Evolutionary conservation across 2,329 filamentous ascomycete genomes (phyloP).

Genomic region (Fusarium neocosmosporiellum): DNA sequence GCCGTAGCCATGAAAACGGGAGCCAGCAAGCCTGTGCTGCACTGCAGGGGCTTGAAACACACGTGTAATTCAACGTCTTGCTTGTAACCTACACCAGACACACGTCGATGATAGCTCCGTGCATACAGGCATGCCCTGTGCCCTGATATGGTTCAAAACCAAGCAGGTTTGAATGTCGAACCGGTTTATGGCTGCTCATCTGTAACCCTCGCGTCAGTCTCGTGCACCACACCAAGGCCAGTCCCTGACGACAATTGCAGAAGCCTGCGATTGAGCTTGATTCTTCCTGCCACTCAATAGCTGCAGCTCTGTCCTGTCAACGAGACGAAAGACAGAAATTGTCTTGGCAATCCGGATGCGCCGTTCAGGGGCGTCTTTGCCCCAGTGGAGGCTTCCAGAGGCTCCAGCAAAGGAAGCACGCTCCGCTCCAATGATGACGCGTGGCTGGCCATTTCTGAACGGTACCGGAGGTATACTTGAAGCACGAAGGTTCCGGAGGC

Average conservation of each 20-base stretch:
- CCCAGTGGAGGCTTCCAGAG: constrained; percentile 26
- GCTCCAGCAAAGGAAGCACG: constrained; percentile 22
- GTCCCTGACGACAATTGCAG: background rate
- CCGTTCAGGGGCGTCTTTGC: constrained; percentile 42
- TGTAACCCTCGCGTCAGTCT: constrained; percentile 17
- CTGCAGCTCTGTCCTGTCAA: constrained; percentile 2
- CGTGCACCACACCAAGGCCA: constrained; percentile 15
- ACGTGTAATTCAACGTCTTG: constrained; percentile 23
- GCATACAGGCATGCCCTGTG: constrained; percentile 8
- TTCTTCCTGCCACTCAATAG: background rate
- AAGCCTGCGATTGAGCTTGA: background rate
- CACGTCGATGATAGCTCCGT: constrained; percentile 3
- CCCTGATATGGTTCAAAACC: constrained; percentile 15
- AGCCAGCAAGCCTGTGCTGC: constrained; percentile 19
- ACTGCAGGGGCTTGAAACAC: constrained; percentile 21
- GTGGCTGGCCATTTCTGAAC: constrained; percentile 24
- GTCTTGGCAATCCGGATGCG: constrained; percentile 39
- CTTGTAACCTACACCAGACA: constrained; percentile 13
- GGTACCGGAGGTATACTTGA: constrained; percentile 22
- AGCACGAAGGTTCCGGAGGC: constrained; percentile 12
- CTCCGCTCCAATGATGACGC: constrained; percentile 39
- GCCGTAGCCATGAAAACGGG: constrained; percentile 20
- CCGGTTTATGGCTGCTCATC: constrained; percentile 4
- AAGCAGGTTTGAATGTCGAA: background rate
- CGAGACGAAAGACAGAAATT: constrained; percentile 24